phyloP scores from a whole-genome alignment of 2,329 filamentous ascomycete genomes.

The Cladosporium colombiae region DNA sequence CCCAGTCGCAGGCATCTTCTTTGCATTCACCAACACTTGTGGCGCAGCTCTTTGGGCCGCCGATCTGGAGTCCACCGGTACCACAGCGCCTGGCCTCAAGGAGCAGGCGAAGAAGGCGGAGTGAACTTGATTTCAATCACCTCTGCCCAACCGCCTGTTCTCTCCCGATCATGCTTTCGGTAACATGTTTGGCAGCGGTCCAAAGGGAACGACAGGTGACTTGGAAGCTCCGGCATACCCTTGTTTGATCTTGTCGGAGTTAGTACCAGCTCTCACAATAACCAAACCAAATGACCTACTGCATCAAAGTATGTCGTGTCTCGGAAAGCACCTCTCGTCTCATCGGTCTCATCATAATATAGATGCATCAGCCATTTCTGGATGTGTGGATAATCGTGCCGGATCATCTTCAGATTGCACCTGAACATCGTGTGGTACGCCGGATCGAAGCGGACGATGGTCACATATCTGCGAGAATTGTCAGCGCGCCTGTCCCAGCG shows the following conservation, averaged over 20 bases:
- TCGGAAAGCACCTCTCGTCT: constrained; percentile 46
- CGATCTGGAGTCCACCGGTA: constrained; percentile 45
- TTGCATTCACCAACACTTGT: constrained; percentile 88
- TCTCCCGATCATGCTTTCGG: constrained; percentile 4
- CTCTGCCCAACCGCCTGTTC: not conserved
- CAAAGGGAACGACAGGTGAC: constrained; percentile 12
- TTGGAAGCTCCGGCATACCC: constrained; percentile 17
- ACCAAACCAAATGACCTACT: not conserved
- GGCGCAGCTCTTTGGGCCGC: constrained; percentile 94
- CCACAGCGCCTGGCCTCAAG: constrained; percentile 36
- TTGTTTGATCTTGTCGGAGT: constrained; percentile 14
- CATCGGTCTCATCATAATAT: constrained; percentile 49
- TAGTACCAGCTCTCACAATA: not conserved
- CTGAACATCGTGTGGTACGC: constrained; percentile 89
- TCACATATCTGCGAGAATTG: constrained; percentile 50
- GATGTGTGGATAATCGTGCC: constrained; percentile 58
- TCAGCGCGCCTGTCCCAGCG: not conserved
- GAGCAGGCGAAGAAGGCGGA: constrained; percentile 31
- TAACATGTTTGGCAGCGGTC: constrained; percentile 19
- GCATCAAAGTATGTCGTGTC: constrained; percentile 47
- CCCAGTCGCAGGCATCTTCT: constrained; percentile 78
- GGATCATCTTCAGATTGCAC: constrained; percentile 65
- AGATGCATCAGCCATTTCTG: constrained; percentile 49
- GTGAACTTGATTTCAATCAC: not conserved
- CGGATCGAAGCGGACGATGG: constrained; percentile 70